A percentile compares a stretch with the other conserved stretches of the same genome.
phyloP scores from a whole-genome alignment of 805 yeast genomes.

The Yamadazyma scolyti region DNA sequence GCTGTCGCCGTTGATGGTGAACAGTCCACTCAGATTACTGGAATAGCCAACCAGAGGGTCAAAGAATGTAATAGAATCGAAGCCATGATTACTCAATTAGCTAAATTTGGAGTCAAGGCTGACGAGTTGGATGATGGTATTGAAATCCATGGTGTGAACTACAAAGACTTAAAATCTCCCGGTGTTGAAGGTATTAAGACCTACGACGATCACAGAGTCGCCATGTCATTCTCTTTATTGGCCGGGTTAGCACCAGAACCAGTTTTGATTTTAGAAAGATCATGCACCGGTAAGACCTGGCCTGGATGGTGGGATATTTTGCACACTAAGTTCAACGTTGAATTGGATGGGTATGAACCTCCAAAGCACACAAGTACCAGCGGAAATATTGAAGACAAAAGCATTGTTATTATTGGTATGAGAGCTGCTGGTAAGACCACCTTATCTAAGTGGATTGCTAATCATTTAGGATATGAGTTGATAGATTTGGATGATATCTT shows the following conservation, averaged over 20 bases:
- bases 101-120: slow-evolving; percentile 85
- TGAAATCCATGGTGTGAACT: slow-evolving; percentile 68
- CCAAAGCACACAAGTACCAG: slow-evolving; percentile 10
- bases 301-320: slow-evolving; percentile 99
- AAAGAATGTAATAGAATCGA: slow-evolving; percentile 95
- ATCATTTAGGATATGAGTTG: slow-evolving; percentile 60
- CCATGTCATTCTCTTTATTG: slow-evolving; percentile 90
- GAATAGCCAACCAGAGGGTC: slow-evolving; percentile 97
- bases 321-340: slow-evolving; percentile 61
- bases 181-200: slow-evolving; percentile 57
- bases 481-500: slow-evolving; percentile 75
- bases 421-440: slow-evolving; percentile 96
- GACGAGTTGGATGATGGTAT: slow-evolving; percentile 91
- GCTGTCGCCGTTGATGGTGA: slow-evolving; percentile 63
- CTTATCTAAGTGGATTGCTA: slow-evolving; percentile 74
- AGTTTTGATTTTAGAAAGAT: slow-evolving; percentile 77
- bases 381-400: slow-evolving; percentile 34
- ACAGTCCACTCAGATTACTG: slow-evolving; percentile 73
- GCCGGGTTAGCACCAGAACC: slow-evolving; percentile 68
- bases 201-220: slow-evolving; percentile 96
- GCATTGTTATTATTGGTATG: slow-evolving; percentile 90
- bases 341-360: slow-evolving; percentile 70
- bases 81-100: slow-evolving; percentile 88
- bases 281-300: slow-evolving; percentile 97
- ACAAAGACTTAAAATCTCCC: slow-evolving; percentile 54